phyloP scores from a whole-genome alignment of 108 stramenopile genomes.

The Pseudonitzschia delicatissima region DNA sequence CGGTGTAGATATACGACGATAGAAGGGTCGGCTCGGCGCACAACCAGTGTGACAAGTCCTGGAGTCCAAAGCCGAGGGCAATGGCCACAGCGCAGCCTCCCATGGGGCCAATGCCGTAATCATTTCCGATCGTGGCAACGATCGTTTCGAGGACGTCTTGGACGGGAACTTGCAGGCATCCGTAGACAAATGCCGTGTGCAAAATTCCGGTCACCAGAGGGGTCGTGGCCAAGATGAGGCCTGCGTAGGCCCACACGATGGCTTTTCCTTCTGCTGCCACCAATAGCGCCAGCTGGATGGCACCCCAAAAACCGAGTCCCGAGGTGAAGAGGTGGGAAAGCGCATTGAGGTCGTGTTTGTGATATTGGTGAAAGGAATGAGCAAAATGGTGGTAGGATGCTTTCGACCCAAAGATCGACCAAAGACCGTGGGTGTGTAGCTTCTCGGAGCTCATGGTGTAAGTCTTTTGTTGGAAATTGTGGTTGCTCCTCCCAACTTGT shows the following conservation, averaged over 20 bases:
- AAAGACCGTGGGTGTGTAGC: background rate
- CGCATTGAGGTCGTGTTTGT: slow-evolving; percentile 53
- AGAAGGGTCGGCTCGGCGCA: slow-evolving; percentile 46
- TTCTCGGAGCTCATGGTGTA: background rate
- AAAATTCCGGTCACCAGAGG: slow-evolving; percentile 38
- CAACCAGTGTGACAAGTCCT: slow-evolving; percentile 44
- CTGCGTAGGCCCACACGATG: slow-evolving; percentile 32
- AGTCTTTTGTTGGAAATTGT: too few species aligned
- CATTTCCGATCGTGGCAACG: background rate
- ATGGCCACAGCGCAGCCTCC: slow-evolving; percentile 29
- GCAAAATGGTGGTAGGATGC: slow-evolving; percentile 37
- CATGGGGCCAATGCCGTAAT: background rate
- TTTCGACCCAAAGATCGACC: slow-evolving; percentile 36
- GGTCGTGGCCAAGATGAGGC: slow-evolving; percentile 29
- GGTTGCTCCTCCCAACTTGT: too few species aligned
- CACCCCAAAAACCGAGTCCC: slow-evolving; percentile 50
- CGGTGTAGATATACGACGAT: slow-evolving; percentile 37
- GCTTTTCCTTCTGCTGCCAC: background rate
- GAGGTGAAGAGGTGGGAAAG: slow-evolving; percentile 44
- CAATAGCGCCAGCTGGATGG: slow-evolving; percentile 25
- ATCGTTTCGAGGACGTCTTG: background rate
- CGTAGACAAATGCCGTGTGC: slow-evolving; percentile 43
- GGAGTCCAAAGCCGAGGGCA: slow-evolving; percentile 42
- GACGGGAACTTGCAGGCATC: slow-evolving; percentile 18
- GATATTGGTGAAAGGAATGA: slow-evolving; percentile 47